Base-by-base conservation (phyloP, 345 rosid species). In the Hibiscus trionum region DNA sequence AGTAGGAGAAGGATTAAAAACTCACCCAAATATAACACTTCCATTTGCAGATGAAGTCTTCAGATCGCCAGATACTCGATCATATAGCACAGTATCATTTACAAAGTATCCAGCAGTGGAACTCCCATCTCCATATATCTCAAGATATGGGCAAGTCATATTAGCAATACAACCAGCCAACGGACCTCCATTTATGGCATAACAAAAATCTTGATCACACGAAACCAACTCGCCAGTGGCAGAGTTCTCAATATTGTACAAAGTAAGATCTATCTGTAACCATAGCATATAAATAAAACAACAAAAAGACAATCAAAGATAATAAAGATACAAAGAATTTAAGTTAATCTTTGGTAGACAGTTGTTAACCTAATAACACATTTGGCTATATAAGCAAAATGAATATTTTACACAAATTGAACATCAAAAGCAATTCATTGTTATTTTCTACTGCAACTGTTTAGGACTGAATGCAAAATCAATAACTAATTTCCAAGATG, bases 111-210 rank as follows among this genome's bases (percentile, higher is more conserved):
- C 98, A 0, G 92, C 86, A 71, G 95, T 89, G 64, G 96, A 88
- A 80, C 98, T 91, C 75, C 98, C 98, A 81, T 94, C 98, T 64
- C 95, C 92, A 86, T 94, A 91, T 70, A 91, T 86, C 83, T 88
- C 97, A 76, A 91, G 80, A 86, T 91, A 94, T 1, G 93, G 90
- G 75, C 98, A 94, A 0, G 97, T 77, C 82, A 82, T 80, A 80
- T 90, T 91, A 75, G 91, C 76, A 7, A 77, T 82, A 82, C 97
- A 94, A 70, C 88, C 93, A 14, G 88, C 19, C 80, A 88, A 80
- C 47, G 85, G 89, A 71, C 93, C 97, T 72, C 82, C 88, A 75
- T 80, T 91, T 47, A 90, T 78, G 79, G 84, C 91, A 72, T 81
- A 63, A 85, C 98, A 94, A 76, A 91, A 91, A 31, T 79, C 87